Conservation (phyloP, 257 asterid genomes). For the Fraxinus americana region DNA sequence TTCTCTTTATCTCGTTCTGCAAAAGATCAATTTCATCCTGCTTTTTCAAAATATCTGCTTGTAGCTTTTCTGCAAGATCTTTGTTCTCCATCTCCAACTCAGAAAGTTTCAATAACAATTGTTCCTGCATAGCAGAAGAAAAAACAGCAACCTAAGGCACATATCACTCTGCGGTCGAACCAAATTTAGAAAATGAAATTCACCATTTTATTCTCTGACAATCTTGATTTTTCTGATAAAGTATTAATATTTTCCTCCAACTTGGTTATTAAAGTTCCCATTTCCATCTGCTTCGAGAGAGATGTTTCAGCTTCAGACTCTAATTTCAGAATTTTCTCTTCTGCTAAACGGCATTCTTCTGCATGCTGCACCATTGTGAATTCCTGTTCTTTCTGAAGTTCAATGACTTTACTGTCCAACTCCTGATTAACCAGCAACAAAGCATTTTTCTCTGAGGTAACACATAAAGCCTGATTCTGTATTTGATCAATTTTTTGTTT, state of each 20-base stretch:
- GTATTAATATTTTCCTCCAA: slow-evolving; percentile 60
- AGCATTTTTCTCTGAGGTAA: slow-evolving; percentile 65
- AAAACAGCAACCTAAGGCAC: slow-evolving; percentile 21
- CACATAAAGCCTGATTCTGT: slow-evolving; percentile 41
- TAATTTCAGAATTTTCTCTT: slow-evolving; percentile 67
- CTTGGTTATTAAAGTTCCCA: slow-evolving; percentile 58
- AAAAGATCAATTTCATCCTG: slow-evolving; percentile 60
- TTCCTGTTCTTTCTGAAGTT: slow-evolving; percentile 89
- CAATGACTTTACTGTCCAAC: slow-evolving; percentile 59
- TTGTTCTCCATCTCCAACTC: slow-evolving; percentile 67
- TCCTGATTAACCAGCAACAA: slow-evolving; percentile 61
- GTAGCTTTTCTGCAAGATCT: slow-evolving; percentile 55
- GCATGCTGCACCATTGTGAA: slow-evolving; percentile 87
- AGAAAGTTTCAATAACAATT: slow-evolving; percentile 56
- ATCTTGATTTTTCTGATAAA: slow-evolving; percentile 61
- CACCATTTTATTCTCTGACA: slow-evolving; percentile 75
- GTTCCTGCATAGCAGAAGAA: slow-evolving; percentile 68
- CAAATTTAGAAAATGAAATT: slow-evolving; percentile 35
- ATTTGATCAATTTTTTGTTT: slow-evolving; percentile 65
- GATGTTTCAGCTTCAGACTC: slow-evolving; percentile 69
- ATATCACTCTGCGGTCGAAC: slow-evolving; percentile 25
- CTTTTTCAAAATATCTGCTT: slow-evolving; percentile 60
- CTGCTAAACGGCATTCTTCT: slow-evolving; percentile 84
- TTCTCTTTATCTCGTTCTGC: slow-evolving; percentile 57
- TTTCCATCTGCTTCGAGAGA: slow-evolving; percentile 60